phyloP scores from a whole-genome alignment of 2,329 filamentous ascomycete species.

The Orbilia brochopaga region DNA sequence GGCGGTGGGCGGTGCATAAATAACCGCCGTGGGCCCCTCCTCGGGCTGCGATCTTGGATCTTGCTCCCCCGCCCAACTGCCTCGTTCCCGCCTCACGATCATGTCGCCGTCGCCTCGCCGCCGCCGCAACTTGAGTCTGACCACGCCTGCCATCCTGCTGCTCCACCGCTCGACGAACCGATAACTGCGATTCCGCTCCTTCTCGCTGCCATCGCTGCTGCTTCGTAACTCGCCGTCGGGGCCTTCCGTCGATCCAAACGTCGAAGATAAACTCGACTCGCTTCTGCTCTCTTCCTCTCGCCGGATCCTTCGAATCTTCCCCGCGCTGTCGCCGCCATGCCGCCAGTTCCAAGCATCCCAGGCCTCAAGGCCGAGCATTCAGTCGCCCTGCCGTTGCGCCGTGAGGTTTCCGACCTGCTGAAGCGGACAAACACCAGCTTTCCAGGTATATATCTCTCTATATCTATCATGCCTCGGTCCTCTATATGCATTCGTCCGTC shows the following conservation, averaged over 20 bases:
- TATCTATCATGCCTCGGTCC: slow-evolving; percentile 3
- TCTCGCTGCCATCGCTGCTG: no score
- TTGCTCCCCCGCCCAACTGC: background rate
- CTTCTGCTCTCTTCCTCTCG: background rate
- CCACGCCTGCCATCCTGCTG: slow-evolving; percentile 3
- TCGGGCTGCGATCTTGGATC: no score
- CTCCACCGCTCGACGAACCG: slow-evolving; percentile 24
- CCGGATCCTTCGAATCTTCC: background rate
- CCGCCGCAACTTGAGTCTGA: background rate
- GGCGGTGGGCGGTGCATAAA: background rate
- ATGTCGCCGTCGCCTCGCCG: background rate
- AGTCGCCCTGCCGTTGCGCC: slow-evolving; percentile 69
- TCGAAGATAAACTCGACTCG: background rate
- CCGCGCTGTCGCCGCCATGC: slow-evolving; percentile 7
- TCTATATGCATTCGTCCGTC: slow-evolving; percentile 11
- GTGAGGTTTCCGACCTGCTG: slow-evolving; percentile 77
- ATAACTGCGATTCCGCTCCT: background rate
- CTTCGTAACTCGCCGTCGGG: background rate
- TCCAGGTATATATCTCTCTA: slow-evolving; percentile 63
- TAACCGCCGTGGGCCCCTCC: background rate
- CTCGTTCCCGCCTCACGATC: background rate
- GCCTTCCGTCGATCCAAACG: background rate
- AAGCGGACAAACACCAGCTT: slow-evolving; percentile 72
- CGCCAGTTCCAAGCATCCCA: slow-evolving; percentile 61
- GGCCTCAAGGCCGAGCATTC: slow-evolving; percentile 71